Base-by-base conservation (phyloP, 257 asterid species). In the Nicotiana tomentosiformis region DNA sequence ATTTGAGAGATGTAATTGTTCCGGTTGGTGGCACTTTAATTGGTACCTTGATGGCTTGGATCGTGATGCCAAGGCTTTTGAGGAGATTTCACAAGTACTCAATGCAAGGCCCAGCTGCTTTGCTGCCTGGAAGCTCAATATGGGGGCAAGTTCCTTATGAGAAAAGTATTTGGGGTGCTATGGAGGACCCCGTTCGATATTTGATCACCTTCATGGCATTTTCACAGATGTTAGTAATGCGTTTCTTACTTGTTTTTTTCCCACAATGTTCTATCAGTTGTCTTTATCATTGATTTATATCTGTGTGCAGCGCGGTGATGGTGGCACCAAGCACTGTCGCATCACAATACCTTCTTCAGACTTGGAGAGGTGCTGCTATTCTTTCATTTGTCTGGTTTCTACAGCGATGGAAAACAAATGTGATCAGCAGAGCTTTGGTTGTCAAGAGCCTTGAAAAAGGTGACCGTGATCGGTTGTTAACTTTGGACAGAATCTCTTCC, bases 131-230 rank as follows among this genome's bases (percentile, higher is more conserved):
- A 67, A 90, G 89, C 86, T 86, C 95, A 0, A 23, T 92, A 77
- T 93, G 93, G 96, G 91, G 91, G 10, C 90, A 94, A 0, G 97
- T 93, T 77, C 89, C 99, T 81, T 96, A 96, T 66, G 98, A 96
- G 87, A 88, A 88, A 79, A 94, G 99, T 89, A 84, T 93, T 78
- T 96, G 97, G 97, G 94, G 97, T 67, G 98, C 99, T 76, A 29
- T 96, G 90, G 99, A 96, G 89, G 93, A 69, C 43, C 99, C 99
- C 0, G 78, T 91, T 80, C 90, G 98, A 81, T 93, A 92, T 86
- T 91, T 90, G 58, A 77, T 93, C 5, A 92, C 97, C 17, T 90
- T 92, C 87, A 70, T 93, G 91, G 97, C 98, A 6, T 91, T 96
- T 88, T 88, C 92, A 77, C 87, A 90, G 87, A 89, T 96, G 99